Percentiles rank a stretch among this genome's conserved stretches.
Conservation (phyloP, 1,284 basidiomycete species). For the Singerocomus inundabilis region DNA sequence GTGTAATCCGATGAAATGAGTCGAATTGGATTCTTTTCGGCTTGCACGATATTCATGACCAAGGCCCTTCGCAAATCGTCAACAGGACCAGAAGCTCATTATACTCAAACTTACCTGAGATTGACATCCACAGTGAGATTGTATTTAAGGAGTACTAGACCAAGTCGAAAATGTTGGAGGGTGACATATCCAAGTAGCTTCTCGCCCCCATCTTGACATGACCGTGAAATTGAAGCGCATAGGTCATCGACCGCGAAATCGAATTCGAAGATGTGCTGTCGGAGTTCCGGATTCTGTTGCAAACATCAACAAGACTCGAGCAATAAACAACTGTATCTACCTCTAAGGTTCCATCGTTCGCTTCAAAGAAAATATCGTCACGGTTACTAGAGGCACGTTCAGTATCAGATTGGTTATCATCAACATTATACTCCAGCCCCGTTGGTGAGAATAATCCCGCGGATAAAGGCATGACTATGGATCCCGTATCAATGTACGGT, state of each 20-base stretch:
- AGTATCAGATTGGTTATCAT: constrained; percentile 54
- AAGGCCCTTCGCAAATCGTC: constrained; percentile 49
- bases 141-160: constrained; percentile 74
- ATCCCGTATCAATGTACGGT: constrained; percentile 24
- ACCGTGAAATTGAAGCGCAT: constrained; percentile 81
- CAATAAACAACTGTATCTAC: constrained; percentile 34
- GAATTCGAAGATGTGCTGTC: constrained; percentile 87
- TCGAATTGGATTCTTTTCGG: constrained; percentile 55
- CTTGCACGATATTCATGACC: constrained; percentile 69
- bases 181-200: constrained; percentile 77
- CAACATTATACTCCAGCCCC: constrained; percentile 67
- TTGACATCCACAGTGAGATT: constrained; percentile 89
- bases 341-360: constrained; percentile 60
- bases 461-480: constrained; percentile 50
- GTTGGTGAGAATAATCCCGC: constrained; percentile 52
- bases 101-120: constrained; percentile 54
- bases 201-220: constrained; percentile 59
- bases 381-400: constrained; percentile 41
- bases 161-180: constrained; percentile 79
- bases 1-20: constrained; percentile 74
- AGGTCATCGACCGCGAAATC: constrained; percentile 88
- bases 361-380: constrained; percentile 74
- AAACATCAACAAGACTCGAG: constrained; percentile 18
- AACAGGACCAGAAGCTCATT: neutral
- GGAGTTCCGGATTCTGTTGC: constrained; percentile 53